Base-by-base conservation (phyloP, 1,284 basidiomycete genomes). In the Malassezia japonica region DNA sequence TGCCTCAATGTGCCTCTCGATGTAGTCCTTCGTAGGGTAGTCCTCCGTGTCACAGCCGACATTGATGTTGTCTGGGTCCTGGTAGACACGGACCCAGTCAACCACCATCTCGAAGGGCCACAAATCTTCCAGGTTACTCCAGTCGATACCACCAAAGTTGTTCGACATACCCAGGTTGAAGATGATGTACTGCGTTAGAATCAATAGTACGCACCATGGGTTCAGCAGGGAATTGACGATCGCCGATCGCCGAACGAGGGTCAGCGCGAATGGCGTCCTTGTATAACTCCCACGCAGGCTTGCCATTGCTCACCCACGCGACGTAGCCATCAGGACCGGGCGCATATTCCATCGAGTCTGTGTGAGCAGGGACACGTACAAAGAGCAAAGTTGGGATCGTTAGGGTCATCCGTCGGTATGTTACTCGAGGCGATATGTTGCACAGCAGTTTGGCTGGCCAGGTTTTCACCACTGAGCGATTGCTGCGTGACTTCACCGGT, bases 221-320 rank as follows among this genome's bases (percentile, higher is more conserved):
- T 43, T 62, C 62, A 24, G 85, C 81, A 0, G 88, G 81, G 33
- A 94, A 78, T 4, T 83, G 80, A 37, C 91, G 78, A 31, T 80
- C 78, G 1, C 82, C 76, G 45, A 92, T 86, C 54, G 85, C 76
- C 13, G 82, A 82, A 1, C 64, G 55, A 0, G 74, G 42, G 66
- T 90, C 83, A 1, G 84, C 79, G 5, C 76, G 80, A 74, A 91
- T 79, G 3, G 85, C 89, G 34, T 76, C 74, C 15, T 79, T 78
- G 33, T 81, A 80, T 46, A 95, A 63, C 3, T 83, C 61, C 64
- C 61, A 65, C 32, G 61, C 50, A 3, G 59, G 60, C 15, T 62
- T 36, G 10, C 58, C 60, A 27, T 49, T 47, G n/a, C 48, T 8
- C 0, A 59, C 59, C 65, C 65, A 67, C 5, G 64, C 47, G 18